Percentiles rank a stretch among this genome's conserved stretches.
Evolutionary conservation across 1,139 yeast genomes (phyloP).

Genomic region (Magnusiomyces sp.): DNA sequence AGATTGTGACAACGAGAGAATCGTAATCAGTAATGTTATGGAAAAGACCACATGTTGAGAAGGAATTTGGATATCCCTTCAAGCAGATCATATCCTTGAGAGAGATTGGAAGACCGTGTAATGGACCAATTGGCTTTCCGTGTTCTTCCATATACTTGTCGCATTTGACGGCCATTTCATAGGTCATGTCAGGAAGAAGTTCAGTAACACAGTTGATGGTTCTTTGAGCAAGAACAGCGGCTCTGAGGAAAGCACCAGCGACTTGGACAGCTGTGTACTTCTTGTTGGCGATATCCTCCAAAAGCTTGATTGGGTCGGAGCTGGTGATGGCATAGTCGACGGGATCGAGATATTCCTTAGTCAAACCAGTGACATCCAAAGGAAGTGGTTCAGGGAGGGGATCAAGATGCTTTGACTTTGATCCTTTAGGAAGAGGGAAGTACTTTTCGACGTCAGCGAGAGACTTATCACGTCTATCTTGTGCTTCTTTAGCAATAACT

Average conservation of each 20-base stretch:
- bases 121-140: conserved; percentile 39
- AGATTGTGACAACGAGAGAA: conserved; percentile 43
- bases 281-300: conserved; percentile 37
- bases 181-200: conserved; percentile 27
- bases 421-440: conserved; percentile 22
- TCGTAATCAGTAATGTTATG: conserved; percentile 36
- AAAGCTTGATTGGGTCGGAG: conserved; percentile 28
- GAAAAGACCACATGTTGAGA: conserved; percentile 35
- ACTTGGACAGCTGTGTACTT: conserved; percentile 39
- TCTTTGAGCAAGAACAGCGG: conserved; percentile 54
- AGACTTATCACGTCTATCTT: conserved; percentile 24
- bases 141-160: conserved; percentile 34
- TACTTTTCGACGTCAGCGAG: conserved; percentile 22
- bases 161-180: conserved; percentile 37
- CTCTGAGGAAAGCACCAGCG: conserved; percentile 44
- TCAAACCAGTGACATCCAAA: conserved; percentile 22
- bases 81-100: conserved; percentile 31
- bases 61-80: conserved; percentile 37
- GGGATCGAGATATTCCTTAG: conserved; percentile 21
- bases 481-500: conserved; percentile 3
- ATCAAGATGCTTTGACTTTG: conserved; percentile 19
- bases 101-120: conserved; percentile 52
- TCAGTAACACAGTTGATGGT: conserved; percentile 35
- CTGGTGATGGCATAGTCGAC: conserved; percentile 26
- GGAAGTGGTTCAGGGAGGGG: conserved; percentile 25